phyloP scores from a whole-genome alignment of 1,139 yeast genomes.

The Suhomyces terraborum region DNA sequence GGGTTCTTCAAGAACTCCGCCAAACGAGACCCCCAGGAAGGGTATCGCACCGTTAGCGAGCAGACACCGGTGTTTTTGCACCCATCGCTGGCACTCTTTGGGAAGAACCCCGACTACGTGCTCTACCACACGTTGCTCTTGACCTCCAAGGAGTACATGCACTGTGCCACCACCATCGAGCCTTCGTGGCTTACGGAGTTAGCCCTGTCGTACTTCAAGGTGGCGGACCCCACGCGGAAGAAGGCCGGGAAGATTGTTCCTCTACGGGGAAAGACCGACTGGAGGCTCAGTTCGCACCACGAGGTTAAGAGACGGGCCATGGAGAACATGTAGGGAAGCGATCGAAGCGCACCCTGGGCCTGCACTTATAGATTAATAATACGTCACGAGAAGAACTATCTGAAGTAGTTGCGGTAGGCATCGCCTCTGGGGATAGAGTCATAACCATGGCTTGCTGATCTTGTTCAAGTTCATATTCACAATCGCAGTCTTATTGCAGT shows the following conservation, averaged over 20 bases:
- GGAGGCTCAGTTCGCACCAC: slow-evolving; percentile 46
- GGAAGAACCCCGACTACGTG: slow-evolving; percentile 74
- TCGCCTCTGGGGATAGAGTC: too few relatives aligned
- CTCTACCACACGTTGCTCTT: slow-evolving; percentile 80
- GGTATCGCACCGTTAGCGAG: slow-evolving; percentile 74
- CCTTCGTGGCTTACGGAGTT: slow-evolving; percentile 82
- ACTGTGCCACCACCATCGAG: slow-evolving; percentile 76
- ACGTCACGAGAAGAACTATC: too few relatives aligned
- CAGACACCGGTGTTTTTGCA: slow-evolving; percentile 81
- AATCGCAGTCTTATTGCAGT: too few relatives aligned
- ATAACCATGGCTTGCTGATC: too few relatives aligned
- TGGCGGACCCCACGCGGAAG: slow-evolving; percentile 46
- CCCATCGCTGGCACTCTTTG: slow-evolving; percentile 82
- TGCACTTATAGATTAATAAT: too few relatives aligned
- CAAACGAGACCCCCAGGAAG: slow-evolving; percentile 68
- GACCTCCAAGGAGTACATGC: slow-evolving; percentile 91
- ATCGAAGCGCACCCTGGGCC: too few relatives aligned
- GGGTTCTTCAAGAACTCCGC: slow-evolving; percentile 90
- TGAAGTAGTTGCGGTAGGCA: not conserved
- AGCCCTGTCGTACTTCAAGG: slow-evolving; percentile 85
- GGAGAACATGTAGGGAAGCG: slow-evolving; percentile 16
- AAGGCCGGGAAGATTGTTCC: slow-evolving; percentile 50
- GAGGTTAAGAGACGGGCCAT: slow-evolving; percentile 36
- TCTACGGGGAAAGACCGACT: slow-evolving; percentile 54
- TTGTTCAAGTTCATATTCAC: too few relatives aligned